Conservation (phyloP, 129 eudicot genomes). For the Sambucus nigra region DNA sequence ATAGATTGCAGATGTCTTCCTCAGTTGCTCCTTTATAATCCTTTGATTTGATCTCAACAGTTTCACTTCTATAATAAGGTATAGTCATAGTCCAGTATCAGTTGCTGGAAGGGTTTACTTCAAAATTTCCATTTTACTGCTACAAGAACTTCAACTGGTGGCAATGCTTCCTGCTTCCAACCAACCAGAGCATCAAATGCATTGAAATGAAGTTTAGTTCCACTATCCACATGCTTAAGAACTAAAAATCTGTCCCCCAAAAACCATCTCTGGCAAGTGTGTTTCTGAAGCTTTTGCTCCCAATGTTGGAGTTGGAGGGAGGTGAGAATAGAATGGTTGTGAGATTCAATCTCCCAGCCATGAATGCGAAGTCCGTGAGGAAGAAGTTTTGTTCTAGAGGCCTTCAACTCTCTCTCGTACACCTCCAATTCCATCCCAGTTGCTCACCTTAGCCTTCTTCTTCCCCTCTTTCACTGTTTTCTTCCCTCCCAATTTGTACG, state of each 20-base stretch:
- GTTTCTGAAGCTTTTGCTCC: conserved; percentile 92
- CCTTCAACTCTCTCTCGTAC: conserved; percentile 58
- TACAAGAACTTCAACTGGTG: conserved; percentile 99
- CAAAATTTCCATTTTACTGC: conserved; percentile 91
- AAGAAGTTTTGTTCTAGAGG: conserved; percentile 67
- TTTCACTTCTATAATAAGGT: conserved; percentile 92
- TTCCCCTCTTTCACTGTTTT: too few species aligned
- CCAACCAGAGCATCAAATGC: conserved; percentile 86
- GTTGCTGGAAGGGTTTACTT: conserved; percentile 75
- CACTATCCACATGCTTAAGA: conserved; percentile 67
- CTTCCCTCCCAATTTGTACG: too few species aligned
- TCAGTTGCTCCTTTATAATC: conserved; percentile 31
- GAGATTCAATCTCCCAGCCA: conserved; percentile 95
- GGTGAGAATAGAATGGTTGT: conserved; percentile 66
- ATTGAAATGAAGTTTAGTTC: conserved; percentile 55
- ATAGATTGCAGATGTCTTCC: conserved; percentile 30
- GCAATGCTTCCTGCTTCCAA: conserved; percentile 84
- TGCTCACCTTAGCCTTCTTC: too few species aligned
- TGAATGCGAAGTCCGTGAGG: conserved; percentile 56
- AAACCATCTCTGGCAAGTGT: conserved; percentile 93
- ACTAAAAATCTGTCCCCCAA: conserved; percentile 79
- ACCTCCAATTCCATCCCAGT: conserved; percentile 56
- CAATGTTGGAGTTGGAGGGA: conserved; percentile 66
- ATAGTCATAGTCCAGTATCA: conserved; percentile 89
- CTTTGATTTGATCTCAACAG: conserved; percentile 34